Conservation (phyloP, 176 grass and related monocot genomes). For the Luzula sylvatica region DNA sequence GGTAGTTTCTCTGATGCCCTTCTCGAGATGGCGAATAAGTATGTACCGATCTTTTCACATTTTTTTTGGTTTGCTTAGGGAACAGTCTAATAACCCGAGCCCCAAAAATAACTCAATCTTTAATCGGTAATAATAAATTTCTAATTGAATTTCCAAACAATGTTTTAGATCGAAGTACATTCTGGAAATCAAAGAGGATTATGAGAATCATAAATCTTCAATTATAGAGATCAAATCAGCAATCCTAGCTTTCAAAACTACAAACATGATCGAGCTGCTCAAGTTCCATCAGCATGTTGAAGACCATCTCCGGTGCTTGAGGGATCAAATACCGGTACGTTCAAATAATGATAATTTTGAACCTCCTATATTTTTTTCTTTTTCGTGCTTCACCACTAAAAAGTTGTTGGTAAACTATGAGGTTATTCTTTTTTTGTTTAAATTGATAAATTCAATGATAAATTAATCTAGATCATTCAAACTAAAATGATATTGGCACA, state of each 20-base stretch:
- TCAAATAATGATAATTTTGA: no score
- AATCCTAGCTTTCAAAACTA: conserved; percentile 10
- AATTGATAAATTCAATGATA: no score
- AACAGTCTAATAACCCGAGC: background rate
- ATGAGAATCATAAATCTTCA: background rate
- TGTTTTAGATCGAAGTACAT: background rate
- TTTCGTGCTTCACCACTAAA: no score
- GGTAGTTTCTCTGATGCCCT: background rate
- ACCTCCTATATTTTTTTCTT: no score
- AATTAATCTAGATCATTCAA: no score
- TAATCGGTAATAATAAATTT: background rate
- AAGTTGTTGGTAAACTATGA: no score
- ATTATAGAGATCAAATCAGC: conserved; percentile 7
- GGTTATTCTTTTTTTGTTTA: no score
- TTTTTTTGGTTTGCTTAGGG: background rate
- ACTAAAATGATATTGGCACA: no score
- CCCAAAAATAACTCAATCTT: background rate
- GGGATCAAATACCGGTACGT: conserved; percentile 4
- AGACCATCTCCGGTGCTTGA: conserved; percentile 5
- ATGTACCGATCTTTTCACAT: background rate
- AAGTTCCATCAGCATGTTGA: conserved; percentile 18
- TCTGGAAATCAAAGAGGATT: conserved; percentile 14
- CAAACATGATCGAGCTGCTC: conserved; percentile 10
- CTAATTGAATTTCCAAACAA: background rate
- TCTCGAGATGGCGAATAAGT: conserved; percentile 5